Base-by-base conservation (phyloP, 495 filamentous ascomycete species). In the Lichenothelia convexa region DNA sequence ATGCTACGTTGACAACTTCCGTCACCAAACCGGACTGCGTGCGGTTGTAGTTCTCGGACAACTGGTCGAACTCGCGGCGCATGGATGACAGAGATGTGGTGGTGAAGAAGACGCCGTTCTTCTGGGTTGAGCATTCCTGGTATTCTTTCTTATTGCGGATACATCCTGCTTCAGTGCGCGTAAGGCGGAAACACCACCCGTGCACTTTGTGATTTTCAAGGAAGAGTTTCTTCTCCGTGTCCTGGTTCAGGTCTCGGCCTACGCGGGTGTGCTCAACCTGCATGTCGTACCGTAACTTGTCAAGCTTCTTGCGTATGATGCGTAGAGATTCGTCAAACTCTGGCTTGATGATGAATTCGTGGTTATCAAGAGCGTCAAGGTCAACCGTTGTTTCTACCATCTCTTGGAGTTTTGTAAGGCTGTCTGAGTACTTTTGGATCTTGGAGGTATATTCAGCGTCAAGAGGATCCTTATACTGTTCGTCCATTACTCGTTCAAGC, bases 301-400 rank as follows among this genome's bases (percentile, higher is more conserved):
- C 87, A 12, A 99, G 72, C 53, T 80, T 83, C 57, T 80, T 92
- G 7, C 83, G 72, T 48, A 99, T 86, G 21, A 82, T 75, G 17
- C 79, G 73, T 11, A 99, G 63, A 34, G 76, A 67, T 20, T 95
- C 89, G 45, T 94, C 91, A 41, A 94, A 99, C 48, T 95, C 91
- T 1, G 89, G 84, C 58, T 95, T 99, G 64, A 99, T 95, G 47
- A 91, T 85, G 55, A 86, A 99, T 56, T 99, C 89, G 50, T 99
- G 89, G 49, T 89, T 86, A 41, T 95, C 87, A 27, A 95, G 67
- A 5, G 89, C 89, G 36, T 91, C 83, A 0, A 99, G 73, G 47
- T 99, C 89, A 35, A 99, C 87, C 0, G 89, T 95, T 2, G 89
- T 93, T 57, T 99, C 89, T 9, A 99, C 91, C 82, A 99, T 92